Base-by-base conservation (phyloP, 768 basidiomycete species). In the Pleurotus cornucopiae region DNA sequence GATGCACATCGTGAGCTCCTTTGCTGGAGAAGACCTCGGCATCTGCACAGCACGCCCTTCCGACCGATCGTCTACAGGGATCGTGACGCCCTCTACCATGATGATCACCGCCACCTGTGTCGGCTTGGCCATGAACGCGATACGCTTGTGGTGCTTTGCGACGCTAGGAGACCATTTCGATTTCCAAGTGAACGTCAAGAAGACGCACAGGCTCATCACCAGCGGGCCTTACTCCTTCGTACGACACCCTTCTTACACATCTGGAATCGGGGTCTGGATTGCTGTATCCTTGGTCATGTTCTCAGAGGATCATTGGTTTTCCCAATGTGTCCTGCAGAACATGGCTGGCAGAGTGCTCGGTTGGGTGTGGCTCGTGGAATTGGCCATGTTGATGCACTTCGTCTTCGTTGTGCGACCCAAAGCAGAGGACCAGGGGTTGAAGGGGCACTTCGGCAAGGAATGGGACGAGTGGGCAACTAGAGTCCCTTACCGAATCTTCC, bases 401-500 rank as follows among this genome's bases (percentile, higher is more conserved):
- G 26, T 30, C 26, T 6, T 43, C 18, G 41, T 43, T 1, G 41
- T 20, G 18, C 41, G 41, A 14, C 14, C 20, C 14, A 20, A 20
- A 20, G n/a, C 20, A 14, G 41, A 43, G 41, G 41, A 43, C 41
- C 41, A 43, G 41, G 20, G 5, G 20, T 43, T 43, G 41, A 43
- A 20, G 20, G 41, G 41, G 5, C 1, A 20, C n/a, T 43, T n/a
- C 13, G 12, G 41, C 1, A n/a, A 20, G 41, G 41, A 43, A 43
- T 43, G 41, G 14, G 41, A 43, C 6, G 41, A 43, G 14, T 43
- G 67, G 66, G 69, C 66, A 4, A 44, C 34, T 5, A 49, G 41
- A 9, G 69, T 71, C 2, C 63, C 64, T 21, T 71, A 66, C 38
- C 64, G 59, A 39, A 54, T 75, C 16, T 51, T 74, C 18, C 73